Percentiles rank a stretch among this genome's conserved stretches.
These are phyloP conservation scores for Falciphora oryzae DNA, from an alignment of 2,329 filamentous ascomycete genomes.

Conservation along the genomic window DNA sequence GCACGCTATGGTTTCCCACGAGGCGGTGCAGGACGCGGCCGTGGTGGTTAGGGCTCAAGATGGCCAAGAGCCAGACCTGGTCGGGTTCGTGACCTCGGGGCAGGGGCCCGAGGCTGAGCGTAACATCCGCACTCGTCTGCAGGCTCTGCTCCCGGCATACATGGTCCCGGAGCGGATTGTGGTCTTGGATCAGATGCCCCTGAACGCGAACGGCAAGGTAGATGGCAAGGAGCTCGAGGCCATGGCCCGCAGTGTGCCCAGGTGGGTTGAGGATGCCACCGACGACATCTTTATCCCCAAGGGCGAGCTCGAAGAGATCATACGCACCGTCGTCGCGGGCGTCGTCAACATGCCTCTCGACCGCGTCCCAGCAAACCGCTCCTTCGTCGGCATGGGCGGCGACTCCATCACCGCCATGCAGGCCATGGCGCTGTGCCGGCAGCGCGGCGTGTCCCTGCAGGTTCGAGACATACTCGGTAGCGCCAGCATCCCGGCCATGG, in stretches of 20 bases:
- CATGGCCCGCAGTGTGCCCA: not conserved
- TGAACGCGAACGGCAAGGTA: conserved; percentile 29
- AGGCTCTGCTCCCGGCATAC: conserved; percentile 17
- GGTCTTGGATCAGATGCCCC: conserved; percentile 25
- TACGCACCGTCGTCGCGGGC: not conserved
- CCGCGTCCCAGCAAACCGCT: not conserved
- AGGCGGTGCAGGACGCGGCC: not conserved
- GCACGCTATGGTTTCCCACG: not conserved
- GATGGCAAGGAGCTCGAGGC: conserved; percentile 24
- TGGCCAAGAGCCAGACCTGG: not conserved
- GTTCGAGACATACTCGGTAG: not conserved
- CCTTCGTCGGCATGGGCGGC: conserved; percentile 6
- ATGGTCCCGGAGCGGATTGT: conserved; percentile 30
- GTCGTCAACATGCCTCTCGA: not conserved
- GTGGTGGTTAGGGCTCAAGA: not conserved
- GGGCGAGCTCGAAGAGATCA: not conserved
- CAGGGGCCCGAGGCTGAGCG: not conserved
- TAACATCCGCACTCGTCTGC: not conserved
- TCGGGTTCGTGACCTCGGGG: not conserved
- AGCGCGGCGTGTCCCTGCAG: not conserved
- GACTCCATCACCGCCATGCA: conserved; percentile 7
- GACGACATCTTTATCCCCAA: not conserved
- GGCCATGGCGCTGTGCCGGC: conserved; percentile 1
- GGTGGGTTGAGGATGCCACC: not conserved
- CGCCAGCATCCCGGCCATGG: not conserved